Conservation (phyloP, 2,329 filamentous ascomycete genomes). For the Botryosphaeria dothidea region DNA sequence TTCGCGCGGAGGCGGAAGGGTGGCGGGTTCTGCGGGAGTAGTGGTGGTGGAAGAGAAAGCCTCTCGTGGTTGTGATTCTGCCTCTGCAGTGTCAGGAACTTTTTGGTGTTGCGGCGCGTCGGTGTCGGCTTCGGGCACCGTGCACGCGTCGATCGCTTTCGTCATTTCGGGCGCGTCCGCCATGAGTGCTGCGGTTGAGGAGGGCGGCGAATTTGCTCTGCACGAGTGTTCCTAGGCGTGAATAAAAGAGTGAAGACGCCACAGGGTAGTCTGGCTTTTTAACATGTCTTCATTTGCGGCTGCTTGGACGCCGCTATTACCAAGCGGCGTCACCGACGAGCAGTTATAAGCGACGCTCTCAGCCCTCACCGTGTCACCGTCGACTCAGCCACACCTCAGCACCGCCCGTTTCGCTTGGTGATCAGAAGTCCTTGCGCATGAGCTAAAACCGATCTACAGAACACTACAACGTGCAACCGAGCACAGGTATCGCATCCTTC, state of each 20-base stretch:
- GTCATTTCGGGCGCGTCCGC: background rate
- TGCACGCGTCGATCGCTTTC: background rate
- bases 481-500: constrained; percentile 17
- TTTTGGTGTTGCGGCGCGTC: constrained; percentile 17
- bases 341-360: no score
- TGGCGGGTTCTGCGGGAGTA: background rate
- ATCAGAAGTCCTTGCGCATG: background rate
- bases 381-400: constrained; percentile 11
- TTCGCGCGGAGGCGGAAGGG: background rate
- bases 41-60: background rate
- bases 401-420: background rate
- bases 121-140: background rate
- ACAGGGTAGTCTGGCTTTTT: background rate
- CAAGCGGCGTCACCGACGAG: constrained; percentile 7
- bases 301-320: background rate
- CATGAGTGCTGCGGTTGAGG: background rate
- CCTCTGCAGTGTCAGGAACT: background rate
- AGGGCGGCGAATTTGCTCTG: no score
- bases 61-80: background rate
- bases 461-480: constrained; percentile 11
- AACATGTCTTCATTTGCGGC: background rate
- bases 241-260: no score
- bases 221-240: no score
- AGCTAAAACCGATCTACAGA: constrained; percentile 12
- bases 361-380: background rate